Conservation (phyloP, 768 basidiomycete species). For the Lanmaoa rubissima region DNA sequence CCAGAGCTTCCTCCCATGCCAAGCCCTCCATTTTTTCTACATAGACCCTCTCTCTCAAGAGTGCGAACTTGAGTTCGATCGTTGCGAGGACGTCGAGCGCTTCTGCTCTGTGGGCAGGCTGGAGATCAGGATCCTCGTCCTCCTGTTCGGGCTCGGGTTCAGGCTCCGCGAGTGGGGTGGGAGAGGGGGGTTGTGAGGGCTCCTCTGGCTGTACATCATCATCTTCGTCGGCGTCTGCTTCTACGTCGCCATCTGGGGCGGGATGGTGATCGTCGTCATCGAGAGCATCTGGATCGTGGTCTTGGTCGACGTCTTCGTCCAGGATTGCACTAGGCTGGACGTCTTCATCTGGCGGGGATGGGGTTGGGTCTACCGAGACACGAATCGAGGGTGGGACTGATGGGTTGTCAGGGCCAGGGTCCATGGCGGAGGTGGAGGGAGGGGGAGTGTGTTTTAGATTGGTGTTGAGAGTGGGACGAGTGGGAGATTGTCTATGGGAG, state of each 20-base stretch:
- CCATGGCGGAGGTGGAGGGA: constrained; percentile 13
- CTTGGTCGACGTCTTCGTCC: constrained; percentile 31
- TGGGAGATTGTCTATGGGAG: constrained; percentile 23
- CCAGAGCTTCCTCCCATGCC: constrained; percentile 82
- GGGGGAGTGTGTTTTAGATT: constrained; percentile 7
- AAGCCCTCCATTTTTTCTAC: constrained; percentile 92
- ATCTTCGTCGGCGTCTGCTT: too few species aligned
- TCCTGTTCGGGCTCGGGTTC: constrained; percentile 30
- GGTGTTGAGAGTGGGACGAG: constrained; percentile 19
- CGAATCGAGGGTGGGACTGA: constrained; percentile 22
- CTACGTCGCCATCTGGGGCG: constrained; percentile 11
- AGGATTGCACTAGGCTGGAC: constrained; percentile 13
- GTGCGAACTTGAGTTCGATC: constrained; percentile 92
- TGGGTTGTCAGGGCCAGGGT: constrained; percentile 20
- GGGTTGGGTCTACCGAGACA: constrained; percentile 20
- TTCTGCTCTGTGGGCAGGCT: constrained; percentile 80
- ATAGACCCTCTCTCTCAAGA: constrained; percentile 82
- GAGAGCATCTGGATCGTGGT: constrained; percentile 14
- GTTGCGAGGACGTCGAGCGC: constrained; percentile 83
- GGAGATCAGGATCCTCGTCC: constrained; percentile 64
- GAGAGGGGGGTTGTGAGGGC: constrained; percentile 25
- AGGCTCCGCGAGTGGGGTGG: constrained; percentile 23
- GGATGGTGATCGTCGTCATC: constrained; percentile 27
- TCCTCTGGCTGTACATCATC: constrained; percentile 33
- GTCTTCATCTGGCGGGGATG: constrained; percentile 18